Conservation (phyloP, 2,329 filamentous ascomycete species). For the Verticillium nonalfalfae region DNA sequence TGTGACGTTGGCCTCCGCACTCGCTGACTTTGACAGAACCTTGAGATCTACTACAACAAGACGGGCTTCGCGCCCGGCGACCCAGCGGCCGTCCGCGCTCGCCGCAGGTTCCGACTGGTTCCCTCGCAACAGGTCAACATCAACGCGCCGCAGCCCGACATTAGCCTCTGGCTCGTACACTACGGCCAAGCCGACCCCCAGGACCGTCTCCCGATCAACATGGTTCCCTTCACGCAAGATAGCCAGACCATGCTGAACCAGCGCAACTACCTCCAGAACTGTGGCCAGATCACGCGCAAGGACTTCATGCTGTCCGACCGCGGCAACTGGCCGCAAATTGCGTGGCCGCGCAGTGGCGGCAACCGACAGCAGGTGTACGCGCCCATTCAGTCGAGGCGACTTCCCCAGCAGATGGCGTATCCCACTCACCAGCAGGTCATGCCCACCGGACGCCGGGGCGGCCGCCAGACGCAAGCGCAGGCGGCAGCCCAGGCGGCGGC, state of each 20-base stretch:
- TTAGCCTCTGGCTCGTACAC: slow-evolving; percentile 84
- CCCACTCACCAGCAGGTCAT: slow-evolving; percentile 42
- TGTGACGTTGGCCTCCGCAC: not conserved
- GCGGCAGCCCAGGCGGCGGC: slow-evolving; percentile 26
- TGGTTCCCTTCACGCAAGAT: slow-evolving; percentile 58
- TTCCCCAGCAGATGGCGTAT: slow-evolving; percentile 58
- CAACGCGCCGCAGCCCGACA: slow-evolving; percentile 66
- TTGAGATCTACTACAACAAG: slow-evolving; percentile 85
- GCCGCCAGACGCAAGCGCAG: slow-evolving; percentile 26
- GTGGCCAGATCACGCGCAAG: slow-evolving; percentile 79
- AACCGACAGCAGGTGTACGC: slow-evolving; percentile 42
- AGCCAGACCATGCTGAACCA: slow-evolving; percentile 55
- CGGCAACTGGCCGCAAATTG: slow-evolving; percentile 82
- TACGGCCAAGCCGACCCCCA: slow-evolving; percentile 73
- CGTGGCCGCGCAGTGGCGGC: slow-evolving; percentile 50
- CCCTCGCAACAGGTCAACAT: slow-evolving; percentile 64
- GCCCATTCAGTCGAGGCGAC: slow-evolving; percentile 33
- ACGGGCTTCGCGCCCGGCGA: slow-evolving; percentile 76
- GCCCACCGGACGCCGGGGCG: slow-evolving; percentile 21
- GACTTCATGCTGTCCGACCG: slow-evolving; percentile 93
- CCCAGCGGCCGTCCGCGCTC: slow-evolving; percentile 66
- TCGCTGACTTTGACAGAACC: slow-evolving; percentile 45
- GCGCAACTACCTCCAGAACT: slow-evolving; percentile 59
- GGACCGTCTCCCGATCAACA: slow-evolving; percentile 63
- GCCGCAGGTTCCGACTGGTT: slow-evolving; percentile 79